A percentile compares a stretch with the other conserved stretches of the same genome.
Conservation (phyloP, 2,329 filamentous ascomycete genomes). For the Fusarium zealandicum region DNA sequence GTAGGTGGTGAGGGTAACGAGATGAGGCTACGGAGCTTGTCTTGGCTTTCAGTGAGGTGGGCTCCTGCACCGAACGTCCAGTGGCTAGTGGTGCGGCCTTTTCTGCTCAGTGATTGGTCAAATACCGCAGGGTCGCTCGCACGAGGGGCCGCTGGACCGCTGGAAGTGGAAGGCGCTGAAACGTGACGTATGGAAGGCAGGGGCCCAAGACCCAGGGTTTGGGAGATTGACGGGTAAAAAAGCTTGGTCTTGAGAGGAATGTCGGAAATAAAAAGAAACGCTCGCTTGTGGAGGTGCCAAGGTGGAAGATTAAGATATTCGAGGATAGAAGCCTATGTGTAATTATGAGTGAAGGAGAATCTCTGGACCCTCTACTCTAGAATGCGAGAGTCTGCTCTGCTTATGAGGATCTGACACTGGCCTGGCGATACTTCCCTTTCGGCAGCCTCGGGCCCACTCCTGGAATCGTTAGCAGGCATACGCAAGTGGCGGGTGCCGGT, state of each 20-base stretch:
- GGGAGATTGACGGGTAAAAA: slow-evolving; percentile 1
- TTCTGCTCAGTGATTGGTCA: slow-evolving; percentile 15
- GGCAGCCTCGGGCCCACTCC: slow-evolving; percentile 30
- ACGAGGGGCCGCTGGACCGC: slow-evolving; percentile 8
- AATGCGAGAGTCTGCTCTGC: slow-evolving; percentile 11
- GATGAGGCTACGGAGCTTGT: slow-evolving; percentile 35
- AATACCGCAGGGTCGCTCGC: background rate
- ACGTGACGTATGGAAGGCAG: slow-evolving; percentile 35
- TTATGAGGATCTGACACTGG: slow-evolving; percentile 13
- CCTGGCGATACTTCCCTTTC: slow-evolving; percentile 8
- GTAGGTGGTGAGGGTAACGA: slow-evolving; percentile 18
- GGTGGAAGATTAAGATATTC: background rate
- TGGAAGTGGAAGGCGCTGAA: slow-evolving; percentile 15
- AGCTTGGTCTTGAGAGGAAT: background rate
- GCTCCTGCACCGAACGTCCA: slow-evolving; percentile 7
- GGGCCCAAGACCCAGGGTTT: slow-evolving; percentile 10
- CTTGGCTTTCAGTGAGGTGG: slow-evolving; percentile 11
- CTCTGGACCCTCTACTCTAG: background rate
- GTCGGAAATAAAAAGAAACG: background rate
- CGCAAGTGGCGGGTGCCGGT: slow-evolving; percentile 32
- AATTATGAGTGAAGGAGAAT: background rate
- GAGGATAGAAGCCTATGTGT: background rate
- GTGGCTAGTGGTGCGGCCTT: slow-evolving; percentile 19
- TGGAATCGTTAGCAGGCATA: slow-evolving; percentile 15
- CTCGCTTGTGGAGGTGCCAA: too few relatives aligned